Conservation (phyloP, 2,329 filamentous ascomycete genomes). For the Colletotrichum spaethianum region DNA sequence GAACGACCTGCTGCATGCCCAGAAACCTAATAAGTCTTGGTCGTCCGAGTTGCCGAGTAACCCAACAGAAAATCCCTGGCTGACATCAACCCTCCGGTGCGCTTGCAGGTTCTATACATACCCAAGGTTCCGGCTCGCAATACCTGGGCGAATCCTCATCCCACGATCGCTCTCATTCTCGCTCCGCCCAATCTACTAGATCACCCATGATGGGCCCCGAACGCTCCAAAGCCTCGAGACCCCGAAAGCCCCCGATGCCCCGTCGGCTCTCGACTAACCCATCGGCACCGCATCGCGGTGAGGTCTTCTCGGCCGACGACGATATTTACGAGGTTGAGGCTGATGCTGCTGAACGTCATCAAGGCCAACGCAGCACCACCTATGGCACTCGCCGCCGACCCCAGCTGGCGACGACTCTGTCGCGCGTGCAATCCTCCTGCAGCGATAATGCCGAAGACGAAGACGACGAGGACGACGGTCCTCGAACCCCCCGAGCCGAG, state of each 20-base stretch:
- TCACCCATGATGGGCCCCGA: constrained; percentile 64
- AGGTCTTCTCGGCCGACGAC: constrained; percentile 93
- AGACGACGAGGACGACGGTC: constrained; percentile 42
- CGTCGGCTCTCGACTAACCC: constrained; percentile 82
- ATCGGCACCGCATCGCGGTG: constrained; percentile 82
- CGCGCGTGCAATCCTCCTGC: constrained; percentile 59
- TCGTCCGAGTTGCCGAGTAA: constrained; percentile 35
- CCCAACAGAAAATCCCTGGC: constrained; percentile 34
- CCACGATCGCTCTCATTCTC: constrained; percentile 56
- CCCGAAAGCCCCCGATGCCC: constrained; percentile 80
- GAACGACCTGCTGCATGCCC: constrained; percentile 35
- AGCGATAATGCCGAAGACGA: constrained; percentile 47
- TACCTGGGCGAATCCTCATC: constrained; percentile 53
- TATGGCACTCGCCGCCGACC: constrained; percentile 53
- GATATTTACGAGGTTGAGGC: constrained; percentile 84
- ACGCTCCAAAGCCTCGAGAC: constrained; percentile 64
- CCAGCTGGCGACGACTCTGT: constrained; percentile 52
- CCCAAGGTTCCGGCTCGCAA: constrained; percentile 41
- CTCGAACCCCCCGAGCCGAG: constrained; percentile 34
- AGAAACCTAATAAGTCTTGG: constrained; percentile 35
- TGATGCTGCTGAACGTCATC: constrained; percentile 67
- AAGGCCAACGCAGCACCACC: constrained; percentile 46
- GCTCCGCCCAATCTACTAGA: constrained; percentile 53
- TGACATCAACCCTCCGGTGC: constrained; percentile 28
- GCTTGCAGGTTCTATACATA: constrained; percentile 40